These are phyloP conservation scores for Piromyces sp. DNA, from an alignment of 192 early-diverging fungal species.

Conservation along the genomic window DNA sequence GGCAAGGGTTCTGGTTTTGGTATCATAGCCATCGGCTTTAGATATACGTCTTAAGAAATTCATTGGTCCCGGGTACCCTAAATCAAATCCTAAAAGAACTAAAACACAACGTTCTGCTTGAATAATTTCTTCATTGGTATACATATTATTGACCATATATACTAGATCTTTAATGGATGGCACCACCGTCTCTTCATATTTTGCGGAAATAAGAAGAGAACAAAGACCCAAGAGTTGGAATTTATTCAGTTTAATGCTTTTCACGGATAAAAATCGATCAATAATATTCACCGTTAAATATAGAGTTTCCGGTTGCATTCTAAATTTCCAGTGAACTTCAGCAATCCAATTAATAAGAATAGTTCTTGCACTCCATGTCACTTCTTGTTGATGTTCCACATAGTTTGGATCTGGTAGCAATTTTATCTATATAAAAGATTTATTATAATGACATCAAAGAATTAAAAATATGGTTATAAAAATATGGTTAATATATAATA, in stretches of 20 bases:
- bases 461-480: too few species aligned
- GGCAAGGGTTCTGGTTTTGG: slow-evolving; percentile 28
- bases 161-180: slow-evolving; percentile 29
- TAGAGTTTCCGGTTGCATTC: slow-evolving; percentile 39
- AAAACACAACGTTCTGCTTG: slow-evolving; percentile 38
- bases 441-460: too few species aligned
- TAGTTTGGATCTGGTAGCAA: slow-evolving; percentile 30
- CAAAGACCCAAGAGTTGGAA: slow-evolving; percentile 34
- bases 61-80: slow-evolving; percentile 36
- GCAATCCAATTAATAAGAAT: slow-evolving; percentile 39
- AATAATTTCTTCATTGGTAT: slow-evolving; percentile 21
- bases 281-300: slow-evolving; percentile 33
- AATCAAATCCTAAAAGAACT: slow-evolving; percentile 29
- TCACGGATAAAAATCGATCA: slow-evolving; percentile 36
- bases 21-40: slow-evolving; percentile 36
- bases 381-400: slow-evolving; percentile 18
- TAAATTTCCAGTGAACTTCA: slow-evolving; percentile 32
- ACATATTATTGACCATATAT: slow-evolving; percentile 22
- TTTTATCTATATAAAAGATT: slow-evolving; percentile 5
- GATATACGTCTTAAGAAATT: slow-evolving; percentile 37
- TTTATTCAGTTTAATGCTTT: slow-evolving; percentile 20
- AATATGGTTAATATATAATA: too few species aligned
- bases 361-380: slow-evolving; percentile 27
- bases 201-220: slow-evolving; percentile 29
- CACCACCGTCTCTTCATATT: slow-evolving; percentile 36